Evolutionary conservation across 306 rosid genomes (phyloP), one percentile per base, ranked within the genome.

Genomic region (Pachyrhizus erosus): DNA sequence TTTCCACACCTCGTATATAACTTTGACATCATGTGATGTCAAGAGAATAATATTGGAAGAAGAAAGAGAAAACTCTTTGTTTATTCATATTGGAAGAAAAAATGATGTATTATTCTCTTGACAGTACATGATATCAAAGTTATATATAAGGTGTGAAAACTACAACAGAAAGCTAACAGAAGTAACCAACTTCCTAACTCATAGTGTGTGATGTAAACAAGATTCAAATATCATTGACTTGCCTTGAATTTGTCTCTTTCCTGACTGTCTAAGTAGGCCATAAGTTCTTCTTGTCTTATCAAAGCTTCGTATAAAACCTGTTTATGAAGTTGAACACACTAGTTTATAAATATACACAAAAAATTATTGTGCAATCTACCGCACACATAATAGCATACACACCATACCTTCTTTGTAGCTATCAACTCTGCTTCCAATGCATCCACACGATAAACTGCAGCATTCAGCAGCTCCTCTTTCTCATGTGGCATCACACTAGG

Each of bases 341-440:
- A 78, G 60, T 58, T 67, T 15, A 78, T 33, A 40, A 29, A 37
- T 70, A 45, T 21, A 45, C 60, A 24, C 12, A 17, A 75, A 49
- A 60, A 61, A 18, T 21, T 55, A 21, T 20, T 54, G 61, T 18
- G 3, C 60, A 52, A 15, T 2, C 2, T 49, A n/a, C 9, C 24
- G 7, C 10, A 5, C 40, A 9, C 55, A 73, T 65, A 42, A 1
- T 34, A 34, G 39, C 39, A 34, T 34, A 34, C 39, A 18, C 73
- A 55, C 74, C n/a, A 42, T 70, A 91, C 97, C 97, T 90, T 92
- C 85, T 92, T 91, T 0, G 98, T 89, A 1, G 94, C 77, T 83
- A 92, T 94, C 77, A 92, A 85, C 91, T 94, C 97, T 37, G 97
- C 92, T 86, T 91, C 97, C 86, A 92, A 68, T 9, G 92, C 97